phyloP scores from a whole-genome alignment of 805 yeast genomes.

The Diddensiella transvaalensis region DNA sequence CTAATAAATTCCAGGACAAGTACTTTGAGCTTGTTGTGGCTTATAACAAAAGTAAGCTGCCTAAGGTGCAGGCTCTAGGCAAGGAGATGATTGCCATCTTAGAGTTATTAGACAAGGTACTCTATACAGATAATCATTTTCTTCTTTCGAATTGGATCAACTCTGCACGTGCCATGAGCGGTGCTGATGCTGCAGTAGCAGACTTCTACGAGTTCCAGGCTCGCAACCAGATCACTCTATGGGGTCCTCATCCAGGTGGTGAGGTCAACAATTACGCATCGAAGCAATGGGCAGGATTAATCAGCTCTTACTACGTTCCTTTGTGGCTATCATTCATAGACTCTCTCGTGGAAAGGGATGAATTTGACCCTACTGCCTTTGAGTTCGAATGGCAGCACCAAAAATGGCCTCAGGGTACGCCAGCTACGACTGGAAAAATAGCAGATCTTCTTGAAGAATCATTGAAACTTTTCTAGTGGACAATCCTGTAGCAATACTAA shows the following conservation, averaged over 20 bases:
- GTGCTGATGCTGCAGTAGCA: slow-evolving; percentile 1
- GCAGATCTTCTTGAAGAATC: neutral
- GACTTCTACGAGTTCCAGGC: slow-evolving; percentile 17
- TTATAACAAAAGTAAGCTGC: neutral
- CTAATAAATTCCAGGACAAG: slow-evolving; percentile 14
- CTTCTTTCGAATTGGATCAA: slow-evolving; percentile 13
- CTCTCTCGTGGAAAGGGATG: neutral
- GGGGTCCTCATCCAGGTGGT: slow-evolving; percentile 17
- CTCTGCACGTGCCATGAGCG: slow-evolving; percentile 8
- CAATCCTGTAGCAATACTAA: neutral
- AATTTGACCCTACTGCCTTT: neutral
- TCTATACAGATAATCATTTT: slow-evolving; percentile 16
- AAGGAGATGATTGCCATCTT: slow-evolving; percentile 1
- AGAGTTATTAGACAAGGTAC: slow-evolving; percentile 11
- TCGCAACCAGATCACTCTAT: slow-evolving; percentile 17
- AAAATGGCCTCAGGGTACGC: neutral
- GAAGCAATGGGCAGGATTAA: slow-evolving; percentile 20
- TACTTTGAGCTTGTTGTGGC: slow-evolving; percentile 7
- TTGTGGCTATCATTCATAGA: slow-evolving; percentile 16
- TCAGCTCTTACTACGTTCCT: slow-evolving; percentile 13
- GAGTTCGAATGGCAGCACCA: neutral
- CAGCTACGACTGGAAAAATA: neutral
- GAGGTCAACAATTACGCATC: slow-evolving; percentile 17
- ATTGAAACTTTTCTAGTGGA: neutral
- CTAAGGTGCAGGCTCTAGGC: slow-evolving; percentile 2